Evolutionary conservation across 371 early-diverging fungal species (phyloP).

Genomic region (Apophysomyces sp.): DNA sequence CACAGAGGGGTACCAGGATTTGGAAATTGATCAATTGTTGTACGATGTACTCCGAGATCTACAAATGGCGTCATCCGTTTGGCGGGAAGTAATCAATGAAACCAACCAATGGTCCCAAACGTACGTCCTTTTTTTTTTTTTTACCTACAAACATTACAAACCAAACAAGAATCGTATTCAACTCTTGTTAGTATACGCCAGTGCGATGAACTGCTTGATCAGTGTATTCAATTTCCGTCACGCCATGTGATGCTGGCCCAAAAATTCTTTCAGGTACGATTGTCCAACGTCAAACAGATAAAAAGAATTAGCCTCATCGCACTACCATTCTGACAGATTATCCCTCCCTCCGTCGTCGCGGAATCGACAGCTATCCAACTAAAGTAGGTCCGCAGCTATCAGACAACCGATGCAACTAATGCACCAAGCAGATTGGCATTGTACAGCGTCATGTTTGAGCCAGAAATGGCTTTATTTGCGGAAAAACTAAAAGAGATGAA

Average conservation of each 20-base stretch:
- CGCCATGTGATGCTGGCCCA: conserved; percentile 7
- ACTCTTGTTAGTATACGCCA: not conserved
- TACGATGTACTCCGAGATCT: conserved; percentile 16
- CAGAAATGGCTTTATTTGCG: conserved; percentile 14
- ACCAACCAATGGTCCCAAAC: conserved; percentile 4
- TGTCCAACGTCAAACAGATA: conserved; percentile 1
- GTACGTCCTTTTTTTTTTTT: not conserved
- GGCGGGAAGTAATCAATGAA: conserved; percentile 4
- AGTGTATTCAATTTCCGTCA: conserved; percentile 5
- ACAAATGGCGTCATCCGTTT: conserved; percentile 10
- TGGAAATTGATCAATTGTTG: conserved; percentile 12
- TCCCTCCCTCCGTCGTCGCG: not conserved
- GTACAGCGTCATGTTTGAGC: conserved; percentile 5
- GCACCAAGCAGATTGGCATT: conserved; percentile 6
- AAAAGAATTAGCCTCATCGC: not conserved
- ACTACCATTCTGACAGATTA: not conserved
- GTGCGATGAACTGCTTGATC: conserved; percentile 11
- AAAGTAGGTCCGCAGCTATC: not conserved
- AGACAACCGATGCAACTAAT: not conserved
- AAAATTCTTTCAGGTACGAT: conserved; percentile 7
- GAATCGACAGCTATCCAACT: conserved; percentile 7
- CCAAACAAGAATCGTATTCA: no score
- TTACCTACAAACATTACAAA: no score
- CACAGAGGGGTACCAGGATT: conserved; percentile 15
- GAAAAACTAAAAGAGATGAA: conserved; percentile 4